Conservation (phyloP, 306 rosid genomes). For the Trifolium fragiferum region DNA sequence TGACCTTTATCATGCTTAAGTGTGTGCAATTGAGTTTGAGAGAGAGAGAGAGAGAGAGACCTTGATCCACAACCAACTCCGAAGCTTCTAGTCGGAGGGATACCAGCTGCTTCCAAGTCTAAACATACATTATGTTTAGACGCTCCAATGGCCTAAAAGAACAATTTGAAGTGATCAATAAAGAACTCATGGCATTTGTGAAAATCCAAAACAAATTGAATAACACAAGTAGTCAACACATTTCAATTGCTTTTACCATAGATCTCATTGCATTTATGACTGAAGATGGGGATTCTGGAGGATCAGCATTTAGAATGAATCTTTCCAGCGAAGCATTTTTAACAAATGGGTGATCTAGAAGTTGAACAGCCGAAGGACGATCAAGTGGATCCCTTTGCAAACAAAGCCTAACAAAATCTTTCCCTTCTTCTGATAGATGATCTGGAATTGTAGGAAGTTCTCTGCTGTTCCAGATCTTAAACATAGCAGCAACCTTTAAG, state of each 20-base stretch:
- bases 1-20: conserved; percentile 12
- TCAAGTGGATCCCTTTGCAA: conserved; percentile 73
- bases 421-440: conserved; percentile 82
- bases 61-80: conserved; percentile 59
- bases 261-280: conserved; percentile 58
- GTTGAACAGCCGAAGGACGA: conserved; percentile 79
- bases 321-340: conserved; percentile 73
- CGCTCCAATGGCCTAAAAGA: conserved; percentile 61
- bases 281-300: conserved; percentile 51
- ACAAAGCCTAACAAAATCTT: conserved; percentile 77
- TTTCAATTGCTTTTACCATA: conserved; percentile 52
- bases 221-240: conserved; percentile 5
- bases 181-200: conserved; percentile 14
- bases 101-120: conserved; percentile 56
- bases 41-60: conserved; percentile 49
- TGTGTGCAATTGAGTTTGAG: conserved; percentile 19
- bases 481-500: conserved; percentile 90
- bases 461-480: conserved; percentile 83
- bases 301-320: conserved; percentile 43
- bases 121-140: conserved; percentile 48
- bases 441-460: conserved; percentile 85
- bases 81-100: conserved; percentile 52
- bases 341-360: conserved; percentile 91
- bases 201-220: conserved; percentile 12
- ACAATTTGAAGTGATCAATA: conserved; percentile 36